Evolutionary conservation across 1,284 basidiomycete genomes (phyloP).

Genomic region (Malassezia brasiliensis): DNA sequence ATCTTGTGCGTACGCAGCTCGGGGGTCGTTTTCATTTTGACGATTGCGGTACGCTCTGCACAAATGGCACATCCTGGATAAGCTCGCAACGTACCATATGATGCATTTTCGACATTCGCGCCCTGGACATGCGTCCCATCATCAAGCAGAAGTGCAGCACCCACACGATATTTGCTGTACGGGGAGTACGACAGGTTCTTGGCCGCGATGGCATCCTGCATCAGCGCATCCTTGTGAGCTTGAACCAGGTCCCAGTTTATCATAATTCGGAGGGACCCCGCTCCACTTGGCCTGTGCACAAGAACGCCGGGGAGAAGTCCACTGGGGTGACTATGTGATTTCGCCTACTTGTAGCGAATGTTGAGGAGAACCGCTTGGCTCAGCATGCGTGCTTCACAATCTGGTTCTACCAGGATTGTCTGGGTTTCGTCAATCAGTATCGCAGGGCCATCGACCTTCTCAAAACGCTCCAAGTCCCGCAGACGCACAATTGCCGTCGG

Average conservation of each 20-base stretch:
- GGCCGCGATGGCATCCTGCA: conserved; percentile 32
- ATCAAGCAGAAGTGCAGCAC: conserved; percentile 64
- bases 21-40: conserved; percentile 25
- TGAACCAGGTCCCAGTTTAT: not conserved
- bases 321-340: too few species aligned
- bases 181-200: conserved; percentile 37
- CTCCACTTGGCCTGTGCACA: not conserved
- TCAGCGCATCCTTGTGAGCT: conserved; percentile 23
- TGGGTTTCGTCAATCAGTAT: conserved; percentile 87
- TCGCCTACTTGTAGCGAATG: conserved; percentile 19
- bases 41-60: conserved; percentile 41
- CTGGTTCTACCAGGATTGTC: conserved; percentile 62
- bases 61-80: conserved; percentile 31
- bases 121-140: conserved; percentile 68
- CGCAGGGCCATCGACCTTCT: conserved; percentile 66
- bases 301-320: too few species aligned
- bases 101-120: conserved; percentile 81
- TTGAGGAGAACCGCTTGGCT: conserved; percentile 30
- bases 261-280: not conserved
- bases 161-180: conserved; percentile 74
- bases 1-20: conserved; percentile 20
- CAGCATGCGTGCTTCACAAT: conserved; percentile 31
- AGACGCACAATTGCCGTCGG: conserved; percentile 72
- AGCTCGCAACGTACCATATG: conserved; percentile 58
- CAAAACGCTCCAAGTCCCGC: conserved; percentile 60